A percentile compares a stretch with the other conserved stretches of the same genome.
phyloP scores from a whole-genome alignment of 2,329 filamentous ascomycete species.

The Blumeria graminis region DNA sequence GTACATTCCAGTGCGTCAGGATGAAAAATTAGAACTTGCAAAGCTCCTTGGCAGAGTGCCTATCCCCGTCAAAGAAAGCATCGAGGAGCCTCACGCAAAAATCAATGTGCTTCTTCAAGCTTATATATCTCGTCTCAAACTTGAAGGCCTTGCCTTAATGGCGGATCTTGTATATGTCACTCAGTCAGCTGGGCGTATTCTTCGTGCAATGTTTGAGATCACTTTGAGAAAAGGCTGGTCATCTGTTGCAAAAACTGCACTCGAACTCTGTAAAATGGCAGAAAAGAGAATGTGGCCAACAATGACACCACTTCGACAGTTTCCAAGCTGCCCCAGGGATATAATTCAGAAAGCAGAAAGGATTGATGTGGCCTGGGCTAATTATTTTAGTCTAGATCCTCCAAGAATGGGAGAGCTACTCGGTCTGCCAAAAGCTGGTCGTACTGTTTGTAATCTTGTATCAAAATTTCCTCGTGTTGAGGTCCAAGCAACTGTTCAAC shows the following conservation, averaged over 20 bases:
- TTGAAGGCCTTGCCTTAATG: constrained; percentile 89
- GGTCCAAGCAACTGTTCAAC: constrained; percentile 80
- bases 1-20: constrained; percentile 90
- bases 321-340: constrained; percentile 57
- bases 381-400: constrained; percentile 88
- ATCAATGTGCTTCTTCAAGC: constrained; percentile 95
- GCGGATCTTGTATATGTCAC: constrained; percentile 97
- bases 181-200: constrained; percentile 86
- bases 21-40: constrained; percentile 88
- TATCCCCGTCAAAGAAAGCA: constrained; percentile 90
- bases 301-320: constrained; percentile 88
- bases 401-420: constrained; percentile 89
- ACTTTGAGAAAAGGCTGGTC: constrained; percentile 94
- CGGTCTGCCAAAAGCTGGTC: constrained; percentile 70
- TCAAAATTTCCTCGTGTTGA: constrained; percentile 84
- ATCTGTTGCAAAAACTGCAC: constrained; percentile 69
- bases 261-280: constrained; percentile 96
- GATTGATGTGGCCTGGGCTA: constrained; percentile 81
- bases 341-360: constrained; percentile 82
- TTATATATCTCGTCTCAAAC: constrained; percentile 81
- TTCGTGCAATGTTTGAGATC: constrained; percentile 91
- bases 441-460: constrained; percentile 63
- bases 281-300: constrained; percentile 99
- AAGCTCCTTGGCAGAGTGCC: constrained; percentile 78
- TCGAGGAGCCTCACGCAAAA: constrained; percentile 90